Evolutionary conservation across 2,329 filamentous ascomycete species (phyloP).

Genomic region (Penicillium sp.): DNA sequence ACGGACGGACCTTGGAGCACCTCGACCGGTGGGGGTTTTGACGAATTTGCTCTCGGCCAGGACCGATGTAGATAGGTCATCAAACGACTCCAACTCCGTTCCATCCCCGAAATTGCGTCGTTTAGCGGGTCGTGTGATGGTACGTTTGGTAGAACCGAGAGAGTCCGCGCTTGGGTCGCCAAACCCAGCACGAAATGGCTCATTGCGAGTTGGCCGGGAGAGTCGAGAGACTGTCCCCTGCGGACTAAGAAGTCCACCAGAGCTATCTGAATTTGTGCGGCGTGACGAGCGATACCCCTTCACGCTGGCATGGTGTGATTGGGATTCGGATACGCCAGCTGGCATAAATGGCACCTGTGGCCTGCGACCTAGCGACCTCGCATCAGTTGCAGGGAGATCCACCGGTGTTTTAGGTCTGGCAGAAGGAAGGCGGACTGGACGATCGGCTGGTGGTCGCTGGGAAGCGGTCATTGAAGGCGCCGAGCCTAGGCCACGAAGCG

Average conservation of each 20-base stretch:
- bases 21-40: conserved; percentile 71
- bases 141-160: conserved; percentile 61
- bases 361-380: conserved; percentile 52
- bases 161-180: conserved; percentile 52
- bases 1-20: conserved; percentile 63
- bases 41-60: conserved; percentile 78
- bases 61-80: conserved; percentile 87
- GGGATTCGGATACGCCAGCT: conserved; percentile 68
- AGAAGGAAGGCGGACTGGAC: conserved; percentile 29
- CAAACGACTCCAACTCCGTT: conserved; percentile 86
- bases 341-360: conserved; percentile 74
- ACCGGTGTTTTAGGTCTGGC: conserved; percentile 68
- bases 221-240: conserved; percentile 44
- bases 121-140: conserved; percentile 70
- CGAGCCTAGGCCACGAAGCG: conserved; percentile 50
- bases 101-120: conserved; percentile 83
- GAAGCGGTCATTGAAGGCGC: conserved; percentile 32
- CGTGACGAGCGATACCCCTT: conserved; percentile 71
- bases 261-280: conserved; percentile 78
- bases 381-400: conserved; percentile 53
- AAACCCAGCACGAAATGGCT: conserved; percentile 49
- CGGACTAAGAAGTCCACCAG: conserved; percentile 47
- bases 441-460: conserved; percentile 42
- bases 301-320: conserved; percentile 74
- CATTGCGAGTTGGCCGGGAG: conserved; percentile 46